A percentile compares a stretch with the other conserved stretches of the same genome.
Evolutionary conservation across 805 yeast genomes (phyloP).

Genomic region (Suhomyces kilbournensis): DNA sequence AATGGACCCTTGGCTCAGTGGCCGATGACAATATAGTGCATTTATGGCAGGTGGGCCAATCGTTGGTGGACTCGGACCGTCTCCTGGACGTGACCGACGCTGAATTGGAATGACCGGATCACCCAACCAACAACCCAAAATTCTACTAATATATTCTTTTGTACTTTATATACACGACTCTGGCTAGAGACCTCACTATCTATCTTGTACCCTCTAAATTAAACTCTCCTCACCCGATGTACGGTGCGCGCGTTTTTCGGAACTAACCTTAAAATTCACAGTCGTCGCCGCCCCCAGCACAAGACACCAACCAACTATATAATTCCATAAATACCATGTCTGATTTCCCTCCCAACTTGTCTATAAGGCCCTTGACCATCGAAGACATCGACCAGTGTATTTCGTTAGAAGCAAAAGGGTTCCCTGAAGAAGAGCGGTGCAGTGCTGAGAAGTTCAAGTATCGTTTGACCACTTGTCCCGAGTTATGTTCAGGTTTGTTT

Average conservation of each 20-base stretch:
- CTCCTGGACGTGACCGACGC: constrained; percentile 11
- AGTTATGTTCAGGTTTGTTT: constrained; percentile 84
- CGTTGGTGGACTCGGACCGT: constrained; percentile 20
- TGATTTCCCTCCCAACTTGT: constrained; percentile 45
- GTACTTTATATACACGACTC: neutral
- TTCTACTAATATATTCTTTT: no score
- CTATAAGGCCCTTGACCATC: constrained; percentile 69
- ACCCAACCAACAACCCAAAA: neutral
- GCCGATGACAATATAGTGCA: constrained; percentile 62
- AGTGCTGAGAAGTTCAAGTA: constrained; percentile 59
- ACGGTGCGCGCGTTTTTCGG: neutral
- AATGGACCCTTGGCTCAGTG: constrained; percentile 73
- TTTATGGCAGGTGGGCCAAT: constrained; percentile 49
- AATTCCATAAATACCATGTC: constrained; percentile 24
- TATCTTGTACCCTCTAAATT: neutral
- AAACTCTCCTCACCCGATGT: neutral
- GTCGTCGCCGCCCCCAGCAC: neutral
- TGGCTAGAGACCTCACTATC: neutral
- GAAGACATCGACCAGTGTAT: constrained; percentile 64
- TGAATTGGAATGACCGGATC: constrained; percentile 21
- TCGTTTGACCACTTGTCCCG: constrained; percentile 82
- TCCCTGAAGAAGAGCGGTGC: constrained; percentile 69
- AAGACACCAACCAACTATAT: neutral
- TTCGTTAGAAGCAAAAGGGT: constrained; percentile 64
- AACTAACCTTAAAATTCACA: neutral